Percentiles rank a stretch among this genome's conserved stretches.
Evolutionary conservation across 805 yeast genomes (phyloP).

Genomic region (Priceomyces medius): DNA sequence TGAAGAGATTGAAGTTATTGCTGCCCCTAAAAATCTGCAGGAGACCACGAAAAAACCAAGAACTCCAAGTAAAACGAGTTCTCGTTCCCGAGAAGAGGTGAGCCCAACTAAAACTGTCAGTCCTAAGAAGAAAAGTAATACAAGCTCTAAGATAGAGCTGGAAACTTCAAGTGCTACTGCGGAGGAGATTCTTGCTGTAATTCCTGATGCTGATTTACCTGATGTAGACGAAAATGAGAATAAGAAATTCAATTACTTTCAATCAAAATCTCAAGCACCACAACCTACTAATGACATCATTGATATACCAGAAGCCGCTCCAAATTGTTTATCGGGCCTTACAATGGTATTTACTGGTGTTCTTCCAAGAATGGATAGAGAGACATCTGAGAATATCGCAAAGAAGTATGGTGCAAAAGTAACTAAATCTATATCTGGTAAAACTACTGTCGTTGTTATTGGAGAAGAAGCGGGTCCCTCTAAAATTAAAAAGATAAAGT

Average conservation of each 20-base stretch:
- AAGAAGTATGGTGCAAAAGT: slow-evolving; percentile 89
- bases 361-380: slow-evolving; percentile 76
- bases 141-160: too few relatives aligned
- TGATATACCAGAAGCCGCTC: slow-evolving; percentile 76
- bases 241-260: slow-evolving; percentile 58
- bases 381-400: slow-evolving; percentile 71
- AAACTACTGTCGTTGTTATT: slow-evolving; percentile 83
- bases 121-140: too few relatives aligned
- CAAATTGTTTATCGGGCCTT: slow-evolving; percentile 83
- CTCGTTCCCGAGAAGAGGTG: too few relatives aligned
- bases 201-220: slow-evolving; percentile 74
- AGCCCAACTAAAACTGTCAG: too few relatives aligned
- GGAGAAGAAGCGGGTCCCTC: slow-evolving; percentile 97
- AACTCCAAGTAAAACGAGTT: too few relatives aligned
- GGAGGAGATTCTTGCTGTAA: slow-evolving; percentile 54
- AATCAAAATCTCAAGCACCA: slow-evolving; percentile 18
- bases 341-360: slow-evolving; percentile 93
- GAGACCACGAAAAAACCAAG: slow-evolving; percentile 14
- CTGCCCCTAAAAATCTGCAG: slow-evolving; percentile 22
- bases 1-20: slow-evolving; percentile 23
- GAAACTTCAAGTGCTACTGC: slow-evolving; percentile 44
- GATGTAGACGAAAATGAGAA: slow-evolving; percentile 50
- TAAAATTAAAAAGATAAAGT: slow-evolving; percentile 79
- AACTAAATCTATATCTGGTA: slow-evolving; percentile 78
- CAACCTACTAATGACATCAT: slow-evolving; percentile 32